Base-by-base conservation (phyloP, 139 green algal genomes). In the Micractinium conductrix region DNA sequence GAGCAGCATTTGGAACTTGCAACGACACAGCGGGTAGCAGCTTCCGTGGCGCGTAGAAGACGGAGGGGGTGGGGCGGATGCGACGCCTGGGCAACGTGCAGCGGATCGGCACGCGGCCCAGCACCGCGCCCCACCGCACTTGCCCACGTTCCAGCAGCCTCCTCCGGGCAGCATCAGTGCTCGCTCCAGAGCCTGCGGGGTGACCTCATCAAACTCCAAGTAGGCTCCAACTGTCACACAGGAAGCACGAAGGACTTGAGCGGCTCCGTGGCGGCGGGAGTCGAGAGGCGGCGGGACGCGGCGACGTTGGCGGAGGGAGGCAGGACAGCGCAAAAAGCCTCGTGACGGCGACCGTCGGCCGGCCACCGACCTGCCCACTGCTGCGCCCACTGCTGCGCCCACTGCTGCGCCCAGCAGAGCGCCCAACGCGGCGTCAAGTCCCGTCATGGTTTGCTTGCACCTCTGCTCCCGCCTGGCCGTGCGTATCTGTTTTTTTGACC, bases 121-220 rank as follows among this genome's bases (percentile, higher is more conserved):
- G 24, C 26, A 4, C 7, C 12, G 35, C 35, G 3, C 1, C 35
- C 7, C 14, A 12, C 14, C 16, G 17, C 38, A 74, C 70, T 37
- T 28, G 35, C 76, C 80, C 7, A 85, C 67, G 28, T 40, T 16
- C 35, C 24, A 79, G 35, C 22, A 53, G 4, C 80, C 80, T 14
- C 80, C 80, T 9, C 80, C 80, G 4, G 80, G 80, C 68, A 85
- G 22, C 9, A 35, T 43, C 48, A 85, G 30, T 12, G 80, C 80
- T 33, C 22, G 6, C 24, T 79, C 80, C 48, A 79, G 68, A n/a
- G 58, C 69, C 4, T 30, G 16, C 14, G 33, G 8, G 1, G 4
- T 44, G 37, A 79, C 12, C 2, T 35, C 37, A 5, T 55, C 17
- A 12, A 85, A 85, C 68, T 85, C 80, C 45, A 85, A 12, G 24